Evolutionary conservation across 495 filamentous ascomycete species (phyloP).

Genomic region (Talaromyces trachyspermus): DNA sequence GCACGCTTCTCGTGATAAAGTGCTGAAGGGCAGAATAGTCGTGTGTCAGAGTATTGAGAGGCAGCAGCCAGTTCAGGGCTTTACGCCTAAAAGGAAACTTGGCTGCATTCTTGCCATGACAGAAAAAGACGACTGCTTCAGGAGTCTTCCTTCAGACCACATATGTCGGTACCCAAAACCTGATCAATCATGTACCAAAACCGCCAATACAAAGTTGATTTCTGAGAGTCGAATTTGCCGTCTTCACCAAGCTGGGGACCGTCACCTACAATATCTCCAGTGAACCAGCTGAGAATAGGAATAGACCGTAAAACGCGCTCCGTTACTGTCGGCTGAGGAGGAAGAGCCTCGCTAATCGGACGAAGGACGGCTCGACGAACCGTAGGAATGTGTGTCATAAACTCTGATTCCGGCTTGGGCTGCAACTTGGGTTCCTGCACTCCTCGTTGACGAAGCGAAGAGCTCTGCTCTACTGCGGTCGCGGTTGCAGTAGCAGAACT

Average conservation of each 20-base stretch:
- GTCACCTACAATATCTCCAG: conserved; percentile 71
- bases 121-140: conserved; percentile 11
- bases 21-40: too few relatives aligned
- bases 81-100: neutral
- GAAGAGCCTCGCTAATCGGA: conserved; percentile 50
- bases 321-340: conserved; percentile 52
- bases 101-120: neutral
- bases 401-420: conserved; percentile 34
- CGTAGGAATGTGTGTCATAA: conserved; percentile 44
- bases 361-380: conserved; percentile 47
- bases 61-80: too few relatives aligned
- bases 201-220: conserved; percentile 72
- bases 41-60: too few relatives aligned
- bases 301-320: conserved; percentile 56
- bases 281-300: conserved; percentile 61
- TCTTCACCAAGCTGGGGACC: conserved; percentile 67
- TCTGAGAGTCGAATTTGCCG: conserved; percentile 71
- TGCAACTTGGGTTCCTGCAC: conserved; percentile 13
- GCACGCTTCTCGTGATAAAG: too few relatives aligned
- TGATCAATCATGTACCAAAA: conserved; percentile 44
- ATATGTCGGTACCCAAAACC: conserved; percentile 41
- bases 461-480: conserved; percentile 11
- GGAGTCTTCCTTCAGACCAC: conserved; percentile 43
- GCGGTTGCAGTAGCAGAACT: conserved; percentile 58
- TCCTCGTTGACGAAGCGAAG: conserved; percentile 25